A percentile compares a stretch with the other conserved stretches of the same genome.
These are phyloP conservation scores for Musa balbisiana DNA, from an alignment of 202 grass and related monocot genomes.

Conservation along the genomic window DNA sequence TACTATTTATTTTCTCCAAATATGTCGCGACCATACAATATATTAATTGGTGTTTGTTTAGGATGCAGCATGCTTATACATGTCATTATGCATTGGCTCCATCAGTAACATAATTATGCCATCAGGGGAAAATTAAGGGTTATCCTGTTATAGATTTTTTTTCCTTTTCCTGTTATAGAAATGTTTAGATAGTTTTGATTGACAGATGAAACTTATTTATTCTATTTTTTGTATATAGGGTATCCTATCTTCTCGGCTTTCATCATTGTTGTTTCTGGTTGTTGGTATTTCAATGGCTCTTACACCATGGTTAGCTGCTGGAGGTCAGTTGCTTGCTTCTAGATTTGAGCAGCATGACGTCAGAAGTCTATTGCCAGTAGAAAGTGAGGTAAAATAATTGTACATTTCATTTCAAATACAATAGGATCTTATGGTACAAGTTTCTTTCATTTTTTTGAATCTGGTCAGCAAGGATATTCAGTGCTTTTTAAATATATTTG, in stretches of 20 bases:
- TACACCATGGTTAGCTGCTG: conserved; percentile 88
- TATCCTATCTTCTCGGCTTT: conserved; percentile 71
- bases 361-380: conserved; percentile 84
- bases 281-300: conserved; percentile 98
- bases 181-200: not conserved
- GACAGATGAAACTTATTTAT: conserved; percentile 20
- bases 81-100: not conserved
- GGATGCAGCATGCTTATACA: not conserved
- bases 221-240: conserved; percentile 43
- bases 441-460: too few species aligned
- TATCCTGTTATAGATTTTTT: too few species aligned
- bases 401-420: conserved; percentile 7
- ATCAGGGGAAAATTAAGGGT: not conserved
- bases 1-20: conserved; percentile 8
- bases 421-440: not conserved
- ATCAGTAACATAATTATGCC: not conserved
- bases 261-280: conserved; percentile 92
- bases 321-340: conserved; percentile 86
- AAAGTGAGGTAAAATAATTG: conserved; percentile 74
- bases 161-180: too few species aligned
- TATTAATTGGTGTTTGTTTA: not conserved
- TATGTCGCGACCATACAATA: not conserved
- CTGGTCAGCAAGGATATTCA: too few species aligned
- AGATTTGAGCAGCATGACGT: conserved; percentile 98
- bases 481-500: too few species aligned